These are phyloP conservation scores for Coemansia sp. DNA, from an alignment of 192 early-diverging fungal species.

Conservation along the genomic window DNA sequence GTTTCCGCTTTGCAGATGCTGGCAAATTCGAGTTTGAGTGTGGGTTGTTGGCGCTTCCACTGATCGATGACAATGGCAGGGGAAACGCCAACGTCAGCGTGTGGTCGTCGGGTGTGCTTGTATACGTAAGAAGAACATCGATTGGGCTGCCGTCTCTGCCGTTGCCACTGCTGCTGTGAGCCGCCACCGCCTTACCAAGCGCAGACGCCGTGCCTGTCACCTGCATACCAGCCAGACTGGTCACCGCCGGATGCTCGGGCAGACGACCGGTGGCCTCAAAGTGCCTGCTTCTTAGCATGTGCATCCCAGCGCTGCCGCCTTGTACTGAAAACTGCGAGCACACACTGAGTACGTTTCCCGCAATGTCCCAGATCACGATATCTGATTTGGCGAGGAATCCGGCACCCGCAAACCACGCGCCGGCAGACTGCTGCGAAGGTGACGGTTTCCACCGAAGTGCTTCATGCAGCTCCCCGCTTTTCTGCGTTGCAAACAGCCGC, in stretches of 20 bases:
- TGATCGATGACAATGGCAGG: slow-evolving; percentile 40
- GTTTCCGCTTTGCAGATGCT: slow-evolving; percentile 7
- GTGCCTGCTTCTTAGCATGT: slow-evolving; percentile 30
- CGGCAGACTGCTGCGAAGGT: slow-evolving; percentile 16
- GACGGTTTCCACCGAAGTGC: slow-evolving; percentile 41
- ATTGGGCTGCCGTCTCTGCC: slow-evolving; percentile 1
- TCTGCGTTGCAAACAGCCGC: slow-evolving; percentile 44
- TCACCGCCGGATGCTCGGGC: slow-evolving; percentile 7
- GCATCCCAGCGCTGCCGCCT: slow-evolving; percentile 53
- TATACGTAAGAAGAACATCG: slow-evolving; percentile 27
- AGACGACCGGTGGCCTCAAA: slow-evolving; percentile 6
- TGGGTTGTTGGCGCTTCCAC: slow-evolving; percentile 49
- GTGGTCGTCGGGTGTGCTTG: slow-evolving; percentile 26
- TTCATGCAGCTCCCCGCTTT: slow-evolving; percentile 39
- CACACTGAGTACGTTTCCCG: slow-evolving; percentile 44
- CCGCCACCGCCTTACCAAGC: slow-evolving; percentile 4
- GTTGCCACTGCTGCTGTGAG: background rate
- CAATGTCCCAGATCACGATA: slow-evolving; percentile 48
- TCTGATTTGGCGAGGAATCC: slow-evolving; percentile 37
- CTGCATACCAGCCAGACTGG: slow-evolving; percentile 19
- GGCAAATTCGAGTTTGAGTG: slow-evolving; percentile 17
- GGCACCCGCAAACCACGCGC: slow-evolving; percentile 36
- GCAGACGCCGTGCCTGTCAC: slow-evolving; percentile 17
- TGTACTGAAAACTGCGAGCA: slow-evolving; percentile 46
- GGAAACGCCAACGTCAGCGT: slow-evolving; percentile 37